Percentiles rank a stretch among this genome's conserved stretches.
Conservation (phyloP, 352 stramenopile species). For the Globisporangium perplexum region DNA sequence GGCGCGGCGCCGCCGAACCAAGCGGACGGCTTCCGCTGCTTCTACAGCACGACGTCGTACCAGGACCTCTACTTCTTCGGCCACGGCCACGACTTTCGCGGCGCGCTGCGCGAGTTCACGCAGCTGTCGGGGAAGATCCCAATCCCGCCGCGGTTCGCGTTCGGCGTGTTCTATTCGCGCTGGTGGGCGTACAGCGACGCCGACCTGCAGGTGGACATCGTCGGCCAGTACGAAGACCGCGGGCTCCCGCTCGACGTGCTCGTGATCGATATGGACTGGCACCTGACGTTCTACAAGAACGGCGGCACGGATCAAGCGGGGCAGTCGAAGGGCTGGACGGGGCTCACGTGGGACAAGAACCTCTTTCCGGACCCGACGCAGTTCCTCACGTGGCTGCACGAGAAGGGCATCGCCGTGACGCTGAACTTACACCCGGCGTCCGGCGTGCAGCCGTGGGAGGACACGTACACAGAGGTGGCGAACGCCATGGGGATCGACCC, state of each 20-base stretch:
- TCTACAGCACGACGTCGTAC: constrained; percentile 24
- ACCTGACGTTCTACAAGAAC: constrained; percentile 42
- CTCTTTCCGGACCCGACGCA: constrained; percentile 35
- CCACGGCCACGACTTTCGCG: constrained; percentile 32
- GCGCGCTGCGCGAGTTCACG: constrained; percentile 36
- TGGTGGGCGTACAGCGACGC: constrained; percentile 42
- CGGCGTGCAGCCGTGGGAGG: constrained; percentile 39
- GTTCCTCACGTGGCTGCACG: constrained; percentile 26
- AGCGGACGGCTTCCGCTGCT: constrained; percentile 20
- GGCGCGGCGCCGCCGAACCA: not conserved
- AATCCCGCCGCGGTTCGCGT: constrained; percentile 22
- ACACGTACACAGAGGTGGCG: constrained; percentile 23
- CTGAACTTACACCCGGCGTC: constrained; percentile 46
- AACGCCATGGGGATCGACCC: constrained; percentile 29
- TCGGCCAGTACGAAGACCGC: constrained; percentile 23
- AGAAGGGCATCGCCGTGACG: constrained; percentile 24
- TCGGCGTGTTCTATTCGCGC: constrained; percentile 46
- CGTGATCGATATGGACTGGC: constrained; percentile 64
- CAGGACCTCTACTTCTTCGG: constrained; percentile 47
- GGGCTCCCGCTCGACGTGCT: constrained; percentile 41
- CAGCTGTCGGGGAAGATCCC: constrained; percentile 25
- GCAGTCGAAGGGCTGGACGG: constrained; percentile 33
- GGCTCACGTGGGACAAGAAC: constrained; percentile 40
- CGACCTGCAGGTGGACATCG: constrained; percentile 26
- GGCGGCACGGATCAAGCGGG: constrained; percentile 19